Evolutionary conservation across 2,329 filamentous ascomycete genomes (phyloP).

Genomic region (Dothideomycetes sp.): DNA sequence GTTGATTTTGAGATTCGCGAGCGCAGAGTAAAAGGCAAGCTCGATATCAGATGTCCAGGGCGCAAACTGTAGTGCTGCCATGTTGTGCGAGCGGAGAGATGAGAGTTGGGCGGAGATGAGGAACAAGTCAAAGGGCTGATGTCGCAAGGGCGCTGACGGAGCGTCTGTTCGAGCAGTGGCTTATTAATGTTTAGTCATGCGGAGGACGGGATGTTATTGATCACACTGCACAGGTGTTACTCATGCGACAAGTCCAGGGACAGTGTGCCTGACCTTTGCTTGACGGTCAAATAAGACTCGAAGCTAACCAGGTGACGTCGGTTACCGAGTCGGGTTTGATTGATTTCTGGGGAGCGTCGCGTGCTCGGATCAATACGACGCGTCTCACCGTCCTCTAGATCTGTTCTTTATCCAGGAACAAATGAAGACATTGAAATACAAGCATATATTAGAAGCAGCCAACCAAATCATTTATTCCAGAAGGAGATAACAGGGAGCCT

Average conservation of each 20-base stretch:
- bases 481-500: too few species aligned
- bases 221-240: not conserved
- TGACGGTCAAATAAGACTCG: too few species aligned
- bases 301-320: not conserved
- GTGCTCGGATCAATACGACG: not conserved
- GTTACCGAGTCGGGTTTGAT: not conserved
- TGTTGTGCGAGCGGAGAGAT: conserved; percentile 12
- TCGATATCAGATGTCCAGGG: conserved; percentile 92
- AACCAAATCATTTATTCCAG: too few species aligned
- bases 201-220: too few species aligned
- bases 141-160: not conserved
- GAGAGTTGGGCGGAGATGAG: not conserved
- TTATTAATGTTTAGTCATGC: not conserved
- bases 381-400: too few species aligned
- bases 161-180: not conserved
- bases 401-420: too few species aligned
- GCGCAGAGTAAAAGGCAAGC: conserved; percentile 82
- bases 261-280: too few species aligned
- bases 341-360: not conserved
- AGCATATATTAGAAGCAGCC: too few species aligned
- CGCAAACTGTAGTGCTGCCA: conserved; percentile 57
- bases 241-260: not conserved
- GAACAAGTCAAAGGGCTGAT: too few species aligned
- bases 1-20: conserved; percentile 91
- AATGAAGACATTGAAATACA: too few species aligned